Base-by-base conservation (phyloP, 1,284 basidiomycete species). In the Inonotus hispidus region DNA sequence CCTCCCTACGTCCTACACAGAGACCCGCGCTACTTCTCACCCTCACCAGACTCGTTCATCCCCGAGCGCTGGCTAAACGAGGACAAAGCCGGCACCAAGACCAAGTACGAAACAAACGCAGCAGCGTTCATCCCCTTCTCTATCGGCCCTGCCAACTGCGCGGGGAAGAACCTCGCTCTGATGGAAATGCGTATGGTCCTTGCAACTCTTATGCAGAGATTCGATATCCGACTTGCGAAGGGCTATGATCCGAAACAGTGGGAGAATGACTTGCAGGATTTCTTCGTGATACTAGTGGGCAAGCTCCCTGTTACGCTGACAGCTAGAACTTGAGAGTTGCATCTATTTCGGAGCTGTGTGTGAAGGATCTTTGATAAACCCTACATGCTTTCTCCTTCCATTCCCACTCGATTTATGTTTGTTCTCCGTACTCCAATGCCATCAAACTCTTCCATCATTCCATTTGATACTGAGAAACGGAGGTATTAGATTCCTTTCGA, bases 1-100 rank as follows among this genome's bases (percentile, higher is more conserved):
- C 78, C 80, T 38, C 72, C 71, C 11, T 82, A 82, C 66, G 74
- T 74, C 29, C 67, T 82, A 8, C 82, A 82, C 50, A 70, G 74
- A 29, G 70, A 73, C 58, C 68, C 73, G 11, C 69, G 71, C 16
- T 65, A 78, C 66, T 79, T 79, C 61, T 75, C 68, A 2, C 74
- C 75, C 2, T 66, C 65, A 32, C 75, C 77, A n/a, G 70, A 78
- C 27, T 52, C 65, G 3, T 79, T 79, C 65, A 70, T 73, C 66
- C 77, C 77, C 11, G 76, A 79, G 37, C 71, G 77, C 43, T 79
- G 77, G 77, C 70, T 79, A 14, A 10, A 49, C 3, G 14, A 25
- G 6, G 47, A 49, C 13, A 49, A 49, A 21, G 5, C 14, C 23
- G 11, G 37, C 6, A 3, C 25, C n/a, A 38, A 58, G 23, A 21